Evolutionary conservation across 768 basidiomycete genomes (phyloP).

Genomic region (Lactarius deliciosus): DNA sequence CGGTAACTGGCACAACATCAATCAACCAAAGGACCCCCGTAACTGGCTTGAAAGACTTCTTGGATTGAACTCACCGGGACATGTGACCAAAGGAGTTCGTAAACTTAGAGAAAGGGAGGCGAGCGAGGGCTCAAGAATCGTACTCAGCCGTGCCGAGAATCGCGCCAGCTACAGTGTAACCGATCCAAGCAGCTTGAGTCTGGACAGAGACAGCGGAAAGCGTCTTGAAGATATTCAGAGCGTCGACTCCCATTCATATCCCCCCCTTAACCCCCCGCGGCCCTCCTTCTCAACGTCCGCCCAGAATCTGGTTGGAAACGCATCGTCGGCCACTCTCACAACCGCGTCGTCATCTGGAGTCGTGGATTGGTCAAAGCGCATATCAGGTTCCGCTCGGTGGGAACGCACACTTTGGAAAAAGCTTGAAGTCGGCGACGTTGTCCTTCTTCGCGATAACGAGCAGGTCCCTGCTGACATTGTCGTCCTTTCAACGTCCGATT

Average conservation of each 20-base stretch:
- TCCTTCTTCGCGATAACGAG: conserved; percentile 88
- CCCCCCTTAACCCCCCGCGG: conserved; percentile 27
- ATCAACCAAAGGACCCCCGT: conserved; percentile 76
- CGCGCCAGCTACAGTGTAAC: conserved; percentile 29
- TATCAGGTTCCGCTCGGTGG: conserved; percentile 77
- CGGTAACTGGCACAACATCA: conserved; percentile 87
- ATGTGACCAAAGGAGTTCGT: conserved; percentile 80
- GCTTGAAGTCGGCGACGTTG: conserved; percentile 94
- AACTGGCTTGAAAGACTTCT: conserved; percentile 74
- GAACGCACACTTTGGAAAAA: conserved; percentile 99
- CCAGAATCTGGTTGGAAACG: conserved; percentile 12
- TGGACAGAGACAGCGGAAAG: conserved; percentile 24
- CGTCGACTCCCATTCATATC: conserved; percentile 33
- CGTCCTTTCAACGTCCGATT: conserved; percentile 87
- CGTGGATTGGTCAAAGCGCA: conserved; percentile 73
- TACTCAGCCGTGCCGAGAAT: conserved; percentile 50
- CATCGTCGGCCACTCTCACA: conserved; percentile 18
- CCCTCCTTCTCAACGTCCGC: conserved; percentile 21
- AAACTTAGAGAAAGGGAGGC: conserved; percentile 82
- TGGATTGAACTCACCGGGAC: conserved; percentile 66
- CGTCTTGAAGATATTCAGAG: conserved; percentile 39
- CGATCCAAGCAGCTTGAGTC: conserved; percentile 36
- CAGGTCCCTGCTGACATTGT: conserved; percentile 96
- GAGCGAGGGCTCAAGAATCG: conserved; percentile 59
- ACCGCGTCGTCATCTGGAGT: conserved; percentile 50